phyloP scores from a whole-genome alignment of 1,284 basidiomycete species.

The Trichosporon asahii region DNA sequence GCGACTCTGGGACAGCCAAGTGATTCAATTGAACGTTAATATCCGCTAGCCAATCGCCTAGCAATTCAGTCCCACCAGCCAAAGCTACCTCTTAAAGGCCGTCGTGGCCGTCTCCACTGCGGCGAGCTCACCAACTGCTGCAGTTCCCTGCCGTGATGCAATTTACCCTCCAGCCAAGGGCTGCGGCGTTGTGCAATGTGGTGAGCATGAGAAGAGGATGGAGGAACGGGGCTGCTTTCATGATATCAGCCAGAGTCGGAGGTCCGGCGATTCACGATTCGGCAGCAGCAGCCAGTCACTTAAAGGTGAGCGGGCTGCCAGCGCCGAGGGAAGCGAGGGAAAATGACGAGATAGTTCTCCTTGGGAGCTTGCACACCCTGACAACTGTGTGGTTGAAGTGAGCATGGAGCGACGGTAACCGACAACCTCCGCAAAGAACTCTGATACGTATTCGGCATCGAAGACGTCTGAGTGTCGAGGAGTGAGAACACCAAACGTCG shows the following conservation, averaged over 20 bases:
- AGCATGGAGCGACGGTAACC: neutral
- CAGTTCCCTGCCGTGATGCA: conserved; percentile 3
- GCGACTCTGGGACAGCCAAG: neutral
- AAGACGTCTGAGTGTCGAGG: neutral
- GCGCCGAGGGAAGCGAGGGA: neutral
- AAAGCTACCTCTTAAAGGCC: neutral
- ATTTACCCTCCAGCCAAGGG: neutral
- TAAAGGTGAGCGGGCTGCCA: neutral
- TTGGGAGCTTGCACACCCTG: conserved; percentile 1
- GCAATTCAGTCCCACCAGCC: conserved; percentile 2
- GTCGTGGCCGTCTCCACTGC: neutral
- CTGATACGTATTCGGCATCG: too few relatives aligned
- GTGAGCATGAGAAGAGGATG: neutral
- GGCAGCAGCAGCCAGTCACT: neutral
- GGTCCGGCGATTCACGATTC: neutral
- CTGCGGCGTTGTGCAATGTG: neutral
- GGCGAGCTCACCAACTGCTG: neutral
- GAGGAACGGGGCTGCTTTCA: neutral
- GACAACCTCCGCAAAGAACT: too few relatives aligned
- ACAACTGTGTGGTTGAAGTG: neutral
- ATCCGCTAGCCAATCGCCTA: conserved; percentile 3
- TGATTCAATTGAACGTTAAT: conserved; percentile 3
- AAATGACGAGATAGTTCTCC: neutral
- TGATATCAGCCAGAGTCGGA: neutral
- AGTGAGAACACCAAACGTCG: neutral